Base-by-base conservation (phyloP, 345 rosid genomes). In the Noccaea caerulescens region DNA sequence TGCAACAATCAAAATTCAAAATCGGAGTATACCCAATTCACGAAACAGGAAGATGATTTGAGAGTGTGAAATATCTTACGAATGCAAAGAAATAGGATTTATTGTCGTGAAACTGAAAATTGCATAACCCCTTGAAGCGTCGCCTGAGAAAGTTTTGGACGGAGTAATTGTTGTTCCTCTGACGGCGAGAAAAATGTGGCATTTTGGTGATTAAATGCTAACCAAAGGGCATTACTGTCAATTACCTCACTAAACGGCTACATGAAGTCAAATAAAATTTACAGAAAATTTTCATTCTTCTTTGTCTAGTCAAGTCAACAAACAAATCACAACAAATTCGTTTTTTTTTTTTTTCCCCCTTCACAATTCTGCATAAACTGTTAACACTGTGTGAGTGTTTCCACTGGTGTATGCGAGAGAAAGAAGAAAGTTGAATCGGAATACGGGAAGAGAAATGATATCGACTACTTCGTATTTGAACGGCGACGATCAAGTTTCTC, bases 1-100 rank as follows among this genome's bases (percentile, higher is more conserved):
- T 39, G 47, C 72, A 63, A 63, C 63, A 18, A 72, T 62, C 69
- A 50, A 50, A 20, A 11, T 0, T 16, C 9, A 27, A 32, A 54
- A 10, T 33, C 20, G 7, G 6, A 30, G n/a, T 43, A 3, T 18
- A 23, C 23, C 38, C 53, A 68, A 55, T 69, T 32, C 55, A 57
- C 37, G 4, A 14, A 39, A 58, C 50, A 39, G 18, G 7, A n/a
- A 37, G 30, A 12, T 36, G 11, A 12, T 11, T 12, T 11, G 36
- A 18, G 32, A 10, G 1, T 38, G 63, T 38, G 63, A 34, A n/a
- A 8, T 13, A 8, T 47, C 30, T 27, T 27, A 27, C 30, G 16
- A n/a, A 12, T 4, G 16, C 6, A 43, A n/a, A 44, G 49, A 13
- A 44, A 44, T 27, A n/a, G 8, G 49, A 44, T 18, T n/a, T 10